Percentiles rank a stretch among this genome's conserved stretches.
Conservation (phyloP, 129 eudicot species). For the Chrysanthemum makinoi region DNA sequence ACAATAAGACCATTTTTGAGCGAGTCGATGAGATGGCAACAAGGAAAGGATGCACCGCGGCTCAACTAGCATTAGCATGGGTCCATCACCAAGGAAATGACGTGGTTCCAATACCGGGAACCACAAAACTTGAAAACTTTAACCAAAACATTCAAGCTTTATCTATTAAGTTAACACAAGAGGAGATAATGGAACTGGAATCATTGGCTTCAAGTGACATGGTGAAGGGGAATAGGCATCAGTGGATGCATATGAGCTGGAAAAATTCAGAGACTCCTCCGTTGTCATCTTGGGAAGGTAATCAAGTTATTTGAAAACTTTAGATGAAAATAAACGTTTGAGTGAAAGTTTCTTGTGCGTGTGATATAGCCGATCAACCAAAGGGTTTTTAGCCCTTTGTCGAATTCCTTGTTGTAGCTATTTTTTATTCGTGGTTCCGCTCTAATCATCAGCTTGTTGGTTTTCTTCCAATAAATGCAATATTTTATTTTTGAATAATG, state of each 20-base stretch:
- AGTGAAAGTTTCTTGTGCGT: too few relatives aligned
- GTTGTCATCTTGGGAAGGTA: conserved; percentile 38
- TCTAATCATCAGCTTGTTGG: too few relatives aligned
- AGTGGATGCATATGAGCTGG: conserved; percentile 21
- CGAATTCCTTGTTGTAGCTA: too few relatives aligned
- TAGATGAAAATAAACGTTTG: too few relatives aligned
- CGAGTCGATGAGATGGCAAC: conserved; percentile 38
- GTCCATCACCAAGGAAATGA: conserved; percentile 56
- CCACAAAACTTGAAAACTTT: conserved; percentile 50
- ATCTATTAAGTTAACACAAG: conserved; percentile 40
- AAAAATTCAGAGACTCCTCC: conserved; percentile 42
- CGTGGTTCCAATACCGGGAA: conserved; percentile 56
- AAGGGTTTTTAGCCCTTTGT: too few relatives aligned
- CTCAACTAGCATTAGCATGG: conserved; percentile 59
- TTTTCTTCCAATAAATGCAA: too few relatives aligned
- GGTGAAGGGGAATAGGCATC: conserved; percentile 45
- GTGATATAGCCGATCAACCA: too few relatives aligned
- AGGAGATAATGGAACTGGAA: conserved; percentile 41
- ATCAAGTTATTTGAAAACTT: not conserved
- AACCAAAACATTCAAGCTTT: conserved; percentile 45
- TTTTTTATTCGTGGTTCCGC: too few relatives aligned
- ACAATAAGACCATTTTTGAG: conserved; percentile 37
- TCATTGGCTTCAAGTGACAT: conserved; percentile 26
- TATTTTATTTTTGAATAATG: too few relatives aligned
- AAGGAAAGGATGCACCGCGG: conserved; percentile 47